A percentile compares a stretch with the other conserved stretches of the same genome.
Conservation (phyloP, 768 basidiomycete species). For the Leucosporidium scottii region DNA sequence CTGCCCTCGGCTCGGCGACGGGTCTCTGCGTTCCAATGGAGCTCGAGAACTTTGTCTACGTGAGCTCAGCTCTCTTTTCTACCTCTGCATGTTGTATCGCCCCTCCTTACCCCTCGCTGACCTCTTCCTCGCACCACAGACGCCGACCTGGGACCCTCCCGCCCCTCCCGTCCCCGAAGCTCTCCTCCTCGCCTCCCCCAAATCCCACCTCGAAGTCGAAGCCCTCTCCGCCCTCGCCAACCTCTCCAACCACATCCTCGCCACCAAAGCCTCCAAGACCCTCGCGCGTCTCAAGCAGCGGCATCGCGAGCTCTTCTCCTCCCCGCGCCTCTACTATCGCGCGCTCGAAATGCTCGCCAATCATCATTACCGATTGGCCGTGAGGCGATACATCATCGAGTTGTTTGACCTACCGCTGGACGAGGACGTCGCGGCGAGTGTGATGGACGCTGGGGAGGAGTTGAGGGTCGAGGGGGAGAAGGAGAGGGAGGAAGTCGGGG, state of each 20-base stretch:
- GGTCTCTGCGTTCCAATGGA: conserved; percentile 87
- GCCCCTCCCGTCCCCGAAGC: background rate
- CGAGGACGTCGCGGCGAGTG: background rate
- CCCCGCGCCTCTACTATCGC: conserved; percentile 70
- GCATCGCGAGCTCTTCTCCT: conserved; percentile 67
- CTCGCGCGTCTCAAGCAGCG: conserved; percentile 74
- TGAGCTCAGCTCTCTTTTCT: background rate
- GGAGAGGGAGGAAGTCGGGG: background rate
- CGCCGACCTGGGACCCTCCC: conserved; percentile 20
- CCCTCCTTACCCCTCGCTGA: background rate
- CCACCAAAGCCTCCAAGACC: conserved; percentile 85
- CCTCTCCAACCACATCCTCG: conserved; percentile 88
- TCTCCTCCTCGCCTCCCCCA: conserved; percentile 53
- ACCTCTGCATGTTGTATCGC: background rate
- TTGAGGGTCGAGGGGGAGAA: background rate
- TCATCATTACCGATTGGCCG: conserved; percentile 82
- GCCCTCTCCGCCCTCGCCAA: conserved; percentile 86
- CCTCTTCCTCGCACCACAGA: conserved; percentile 8
- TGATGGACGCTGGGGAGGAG: conserved; percentile 11
- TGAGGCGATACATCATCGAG: conserved; percentile 85
- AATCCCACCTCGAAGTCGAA: conserved; percentile 65
- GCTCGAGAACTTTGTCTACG: conserved; percentile 56
- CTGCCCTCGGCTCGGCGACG: conserved; percentile 75
- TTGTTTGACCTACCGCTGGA: conserved; percentile 57
- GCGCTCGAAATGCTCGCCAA: conserved; percentile 80